Conservation (phyloP, 345 rosid genomes). For the Populus pruinosa region DNA sequence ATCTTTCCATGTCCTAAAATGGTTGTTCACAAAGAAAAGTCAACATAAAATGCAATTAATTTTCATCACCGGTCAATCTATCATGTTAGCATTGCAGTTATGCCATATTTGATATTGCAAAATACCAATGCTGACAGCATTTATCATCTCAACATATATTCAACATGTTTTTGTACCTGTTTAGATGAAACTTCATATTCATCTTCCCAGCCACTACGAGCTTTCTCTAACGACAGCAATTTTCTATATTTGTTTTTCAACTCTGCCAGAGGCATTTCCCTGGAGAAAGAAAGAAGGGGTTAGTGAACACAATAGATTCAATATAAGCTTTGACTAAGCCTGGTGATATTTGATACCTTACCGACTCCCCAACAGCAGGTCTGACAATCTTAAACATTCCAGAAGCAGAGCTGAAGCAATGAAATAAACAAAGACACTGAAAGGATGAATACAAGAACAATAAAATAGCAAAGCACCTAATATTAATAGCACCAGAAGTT, state of each 20-base stretch:
- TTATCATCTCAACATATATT: not conserved
- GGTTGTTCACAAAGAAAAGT: not conserved
- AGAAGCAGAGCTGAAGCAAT: constrained; percentile 57
- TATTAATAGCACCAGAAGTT: not conserved
- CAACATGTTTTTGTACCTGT: constrained; percentile 47
- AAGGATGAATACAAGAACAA: not conserved
- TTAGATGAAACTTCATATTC: constrained; percentile 90
- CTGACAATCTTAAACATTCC: constrained; percentile 84
- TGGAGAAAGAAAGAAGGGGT: constrained; percentile 22
- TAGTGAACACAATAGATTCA: constrained; percentile 5
- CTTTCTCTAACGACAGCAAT: constrained; percentile 67
- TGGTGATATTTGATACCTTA: constrained; percentile 49
- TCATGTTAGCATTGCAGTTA: not conserved
- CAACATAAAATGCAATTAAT: not conserved
- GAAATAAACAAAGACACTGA: not conserved
- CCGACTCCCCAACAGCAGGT: constrained; percentile 91
- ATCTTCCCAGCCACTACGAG: constrained; percentile 86
- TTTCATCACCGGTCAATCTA: not conserved
- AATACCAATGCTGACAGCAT: not conserved
- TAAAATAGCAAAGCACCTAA: not conserved
- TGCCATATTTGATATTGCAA: not conserved
- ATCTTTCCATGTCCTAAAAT: not conserved
- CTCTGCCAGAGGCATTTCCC: constrained; percentile 85
- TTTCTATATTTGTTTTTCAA: constrained; percentile 80
- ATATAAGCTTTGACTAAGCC: constrained; percentile 9